Conservation (phyloP, 768 basidiomycete genomes). For the Cystobasidium onofrii region DNA sequence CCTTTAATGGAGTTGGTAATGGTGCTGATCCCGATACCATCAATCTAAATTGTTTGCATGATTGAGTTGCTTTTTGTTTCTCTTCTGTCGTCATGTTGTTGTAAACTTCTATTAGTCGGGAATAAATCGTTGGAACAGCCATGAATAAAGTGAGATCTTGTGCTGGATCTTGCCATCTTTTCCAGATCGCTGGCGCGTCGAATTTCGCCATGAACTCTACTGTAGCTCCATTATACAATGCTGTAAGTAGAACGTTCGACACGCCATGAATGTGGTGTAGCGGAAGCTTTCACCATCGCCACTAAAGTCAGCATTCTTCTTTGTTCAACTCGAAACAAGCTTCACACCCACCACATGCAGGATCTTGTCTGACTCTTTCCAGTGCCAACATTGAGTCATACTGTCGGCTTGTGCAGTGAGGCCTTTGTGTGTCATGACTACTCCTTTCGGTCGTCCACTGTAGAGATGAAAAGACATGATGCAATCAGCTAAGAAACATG, state of each 20-base stretch:
- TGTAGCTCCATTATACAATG: conserved; percentile 42
- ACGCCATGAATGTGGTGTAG: conserved; percentile 44
- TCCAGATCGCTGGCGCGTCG: conserved; percentile 42
- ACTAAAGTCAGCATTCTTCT: conserved; percentile 13
- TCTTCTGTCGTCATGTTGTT: conserved; percentile 32
- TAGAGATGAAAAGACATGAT: background rate
- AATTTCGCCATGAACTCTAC: conserved; percentile 43
- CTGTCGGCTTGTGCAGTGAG: conserved; percentile 31
- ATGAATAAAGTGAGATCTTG: conserved; percentile 43
- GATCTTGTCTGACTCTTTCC: conserved; percentile 25
- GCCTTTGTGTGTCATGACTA: conserved; percentile 25
- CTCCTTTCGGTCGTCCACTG: conserved; percentile 15
- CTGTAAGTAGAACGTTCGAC: conserved; percentile 42
- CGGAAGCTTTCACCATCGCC: conserved; percentile 38
- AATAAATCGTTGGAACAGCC: conserved; percentile 44
- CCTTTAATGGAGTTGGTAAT: conserved; percentile 42
- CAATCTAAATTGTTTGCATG: conserved; percentile 39
- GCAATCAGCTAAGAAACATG: too few species aligned
- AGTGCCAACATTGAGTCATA: conserved; percentile 29
- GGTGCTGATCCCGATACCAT: conserved; percentile 44
- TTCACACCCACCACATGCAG: conserved; percentile 15
- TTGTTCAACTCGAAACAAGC: background rate
- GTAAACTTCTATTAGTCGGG: conserved; percentile 38
- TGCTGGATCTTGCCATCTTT: conserved; percentile 36
- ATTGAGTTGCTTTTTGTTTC: conserved; percentile 36